phyloP scores from a whole-genome alignment of 768 basidiomycete genomes.

The Tylopilus felleus region DNA sequence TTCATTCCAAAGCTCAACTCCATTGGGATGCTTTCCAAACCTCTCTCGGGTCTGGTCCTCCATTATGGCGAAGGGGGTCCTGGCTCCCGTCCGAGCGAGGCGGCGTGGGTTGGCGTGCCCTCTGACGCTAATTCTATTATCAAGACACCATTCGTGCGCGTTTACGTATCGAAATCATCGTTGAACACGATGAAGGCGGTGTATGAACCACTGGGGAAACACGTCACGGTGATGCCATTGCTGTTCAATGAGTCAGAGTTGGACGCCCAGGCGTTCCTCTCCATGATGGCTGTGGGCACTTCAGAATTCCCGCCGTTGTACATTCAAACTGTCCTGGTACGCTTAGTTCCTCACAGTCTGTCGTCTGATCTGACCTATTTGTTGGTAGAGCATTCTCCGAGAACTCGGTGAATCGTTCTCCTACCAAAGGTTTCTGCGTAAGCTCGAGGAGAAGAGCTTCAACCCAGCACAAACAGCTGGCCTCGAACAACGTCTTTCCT shows the following conservation, averaged over 20 bases:
- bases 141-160: conserved; percentile 30
- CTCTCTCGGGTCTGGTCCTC: conserved; percentile 57
- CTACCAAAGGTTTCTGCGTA: conserved; percentile 42
- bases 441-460: conserved; percentile 46
- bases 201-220: conserved; percentile 45
- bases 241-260: conserved; percentile 54
- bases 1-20: conserved; percentile 46
- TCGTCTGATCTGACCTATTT: neutral
- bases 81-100: conserved; percentile 54
- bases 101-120: conserved; percentile 51
- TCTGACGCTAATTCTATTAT: conserved; percentile 25
- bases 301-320: conserved; percentile 60
- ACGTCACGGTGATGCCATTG: conserved; percentile 49
- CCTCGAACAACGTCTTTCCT: conserved; percentile 55
- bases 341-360: conserved; percentile 10
- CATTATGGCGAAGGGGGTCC: conserved; percentile 64
- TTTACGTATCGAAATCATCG: conserved; percentile 57
- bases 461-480: conserved; percentile 52
- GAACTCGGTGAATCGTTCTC: conserved; percentile 57
- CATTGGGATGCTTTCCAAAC: conserved; percentile 48
- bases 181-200: conserved; percentile 51
- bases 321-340: conserved; percentile 59
- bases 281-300: conserved; percentile 65
- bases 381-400: conserved; percentile 48
- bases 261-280: conserved; percentile 60